A percentile compares a stretch with the other conserved stretches of the same genome.
Evolutionary conservation across 1,284 basidiomycete genomes (phyloP).

Genomic region (Irpex sp.): DNA sequence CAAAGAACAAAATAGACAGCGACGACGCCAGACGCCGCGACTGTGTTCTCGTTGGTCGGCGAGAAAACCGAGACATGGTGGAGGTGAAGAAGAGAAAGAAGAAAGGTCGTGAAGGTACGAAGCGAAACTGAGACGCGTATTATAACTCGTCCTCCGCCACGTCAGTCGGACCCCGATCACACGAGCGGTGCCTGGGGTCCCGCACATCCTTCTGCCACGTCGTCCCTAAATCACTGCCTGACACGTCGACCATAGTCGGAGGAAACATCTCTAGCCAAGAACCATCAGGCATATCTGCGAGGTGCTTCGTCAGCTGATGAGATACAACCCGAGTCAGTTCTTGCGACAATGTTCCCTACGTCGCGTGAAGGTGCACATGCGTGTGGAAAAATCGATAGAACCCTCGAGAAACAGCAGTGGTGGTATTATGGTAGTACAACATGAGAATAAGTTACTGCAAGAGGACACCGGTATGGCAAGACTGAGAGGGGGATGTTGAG

Average conservation of each 20-base stretch:
- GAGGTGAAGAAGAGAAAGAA: conserved; percentile 3
- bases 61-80: conserved; percentile 34
- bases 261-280: not conserved
- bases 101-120: conserved; percentile 2
- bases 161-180: conserved; percentile 15
- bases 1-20: conserved; percentile 61
- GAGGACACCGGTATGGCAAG: not conserved
- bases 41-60: conserved; percentile 53
- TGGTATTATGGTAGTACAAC: not conserved
- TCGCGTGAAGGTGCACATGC: not conserved
- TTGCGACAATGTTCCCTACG: conserved; percentile 6
- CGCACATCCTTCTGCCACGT: conserved; percentile 14
- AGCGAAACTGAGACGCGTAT: not conserved
- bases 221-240: not conserved
- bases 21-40: conserved; percentile 58
- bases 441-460: not conserved
- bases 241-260: not conserved
- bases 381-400: not conserved
- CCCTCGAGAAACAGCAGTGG: not conserved
- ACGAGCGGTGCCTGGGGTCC: not conserved
- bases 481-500: not conserved
- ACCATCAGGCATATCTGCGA: not conserved
- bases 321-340: conserved; percentile 1
- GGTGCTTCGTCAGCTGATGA: not conserved
- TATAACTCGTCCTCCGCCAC: conserved; percentile 11